Percentiles rank a stretch among this genome's conserved stretches.
These are phyloP conservation scores for Botrytis fragariae DNA, from an alignment of 2,329 filamentous ascomycete genomes.

Conservation along the genomic window DNA sequence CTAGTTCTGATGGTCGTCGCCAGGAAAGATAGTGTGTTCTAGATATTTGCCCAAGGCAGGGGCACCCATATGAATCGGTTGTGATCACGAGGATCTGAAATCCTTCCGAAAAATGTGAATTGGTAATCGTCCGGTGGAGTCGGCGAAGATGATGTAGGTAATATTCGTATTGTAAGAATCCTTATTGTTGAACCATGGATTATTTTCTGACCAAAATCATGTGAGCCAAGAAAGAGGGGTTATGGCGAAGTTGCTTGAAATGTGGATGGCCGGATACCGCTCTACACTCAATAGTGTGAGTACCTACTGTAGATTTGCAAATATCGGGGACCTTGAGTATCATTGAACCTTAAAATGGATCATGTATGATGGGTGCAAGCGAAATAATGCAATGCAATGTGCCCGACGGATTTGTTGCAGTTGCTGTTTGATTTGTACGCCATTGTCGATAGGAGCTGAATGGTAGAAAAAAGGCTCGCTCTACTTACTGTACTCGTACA, in stretches of 20 bases:
- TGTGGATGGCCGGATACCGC: not conserved
- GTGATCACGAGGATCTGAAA: not conserved
- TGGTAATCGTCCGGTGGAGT: not conserved
- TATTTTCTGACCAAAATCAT: not conserved
- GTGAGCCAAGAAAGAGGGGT: not conserved
- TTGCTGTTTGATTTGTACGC: not conserved
- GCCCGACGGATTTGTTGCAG: not conserved
- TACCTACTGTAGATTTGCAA: not conserved
- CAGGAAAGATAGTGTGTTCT: not conserved
- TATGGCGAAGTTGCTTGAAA: not conserved
- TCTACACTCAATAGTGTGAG: not conserved
- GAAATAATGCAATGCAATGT: not conserved
- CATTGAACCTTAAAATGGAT: not conserved
- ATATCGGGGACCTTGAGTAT: not conserved
- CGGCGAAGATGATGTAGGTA: not conserved
- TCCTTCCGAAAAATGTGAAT: not conserved
- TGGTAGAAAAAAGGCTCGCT: not conserved
- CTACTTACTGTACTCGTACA: not conserved
- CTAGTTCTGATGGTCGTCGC: not conserved
- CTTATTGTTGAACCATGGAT: not conserved
- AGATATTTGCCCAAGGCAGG: not conserved
- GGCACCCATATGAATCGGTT: not conserved
- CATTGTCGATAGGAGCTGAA: conserved; percentile 5
- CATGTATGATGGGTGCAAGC: not conserved
- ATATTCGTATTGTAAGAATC: not conserved